phyloP scores from a whole-genome alignment of 441 rosid species.

The Jatropha podagrica region DNA sequence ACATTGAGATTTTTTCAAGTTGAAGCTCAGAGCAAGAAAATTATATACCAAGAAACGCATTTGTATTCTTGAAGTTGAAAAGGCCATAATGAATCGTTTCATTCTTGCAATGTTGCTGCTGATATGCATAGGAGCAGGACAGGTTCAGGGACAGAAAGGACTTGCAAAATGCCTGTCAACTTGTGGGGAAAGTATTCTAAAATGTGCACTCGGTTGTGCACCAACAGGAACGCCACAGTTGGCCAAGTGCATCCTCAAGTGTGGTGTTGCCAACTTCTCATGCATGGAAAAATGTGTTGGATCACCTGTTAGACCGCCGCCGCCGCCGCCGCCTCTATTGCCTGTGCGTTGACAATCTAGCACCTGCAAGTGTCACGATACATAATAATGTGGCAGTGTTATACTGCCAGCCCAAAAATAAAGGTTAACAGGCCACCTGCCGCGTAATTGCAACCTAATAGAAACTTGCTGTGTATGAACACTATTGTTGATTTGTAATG shows the following conservation, averaged over 20 bases:
- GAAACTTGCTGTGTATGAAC: background rate
- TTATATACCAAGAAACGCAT: background rate
- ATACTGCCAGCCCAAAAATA: background rate
- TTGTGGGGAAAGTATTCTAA: background rate
- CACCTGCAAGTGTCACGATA: background rate
- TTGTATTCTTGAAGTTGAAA: background rate
- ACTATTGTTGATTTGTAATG: background rate
- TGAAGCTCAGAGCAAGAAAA: background rate
- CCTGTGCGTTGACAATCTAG: background rate
- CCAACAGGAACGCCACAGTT: background rate
- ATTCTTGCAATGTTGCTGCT: background rate
- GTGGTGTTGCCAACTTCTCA: background rate
- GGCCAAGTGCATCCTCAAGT: background rate
- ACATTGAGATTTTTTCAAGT: background rate
- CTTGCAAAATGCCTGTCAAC: background rate
- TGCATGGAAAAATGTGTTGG: conserved; percentile 13
- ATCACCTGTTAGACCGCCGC: background rate
- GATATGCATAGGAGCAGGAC: background rate
- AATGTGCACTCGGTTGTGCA: background rate
- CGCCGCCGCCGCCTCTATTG: background rate
- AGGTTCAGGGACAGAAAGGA: background rate
- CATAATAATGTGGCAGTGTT: too few species aligned
- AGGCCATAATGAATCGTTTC: background rate
- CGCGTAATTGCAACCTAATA: background rate
- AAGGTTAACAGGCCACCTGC: background rate